Evolutionary conservation across 768 basidiomycete genomes (phyloP), one percentile per base, ranked within the genome.

Genomic region (Rhodocollybia butyracea): DNA sequence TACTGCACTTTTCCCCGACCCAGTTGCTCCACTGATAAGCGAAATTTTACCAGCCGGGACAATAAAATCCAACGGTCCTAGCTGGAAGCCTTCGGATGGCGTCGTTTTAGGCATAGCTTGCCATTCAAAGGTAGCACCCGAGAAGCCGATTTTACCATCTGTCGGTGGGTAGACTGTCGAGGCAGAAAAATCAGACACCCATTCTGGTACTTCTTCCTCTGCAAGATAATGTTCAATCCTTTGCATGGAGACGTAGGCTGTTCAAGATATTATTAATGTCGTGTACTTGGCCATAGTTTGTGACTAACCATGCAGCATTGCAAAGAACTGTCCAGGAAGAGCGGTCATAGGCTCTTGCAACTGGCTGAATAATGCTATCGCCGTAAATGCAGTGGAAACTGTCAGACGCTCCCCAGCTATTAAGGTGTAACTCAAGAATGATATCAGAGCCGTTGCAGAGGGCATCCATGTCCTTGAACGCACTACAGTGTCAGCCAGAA

Each of bases 371-470:
- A 92, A 72, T 1, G 89, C 84, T 21, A 93, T 79, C 0, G 90
- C 80, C 0, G 90, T 90, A 70, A 93, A 93, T 0, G 90, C 91
- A 58, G 86, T 85, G 0, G 88, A 84, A 3, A 92, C 87, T 0
- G 89, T 91, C 19, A 93, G 68, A 22, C 75, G 77, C 58, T 88
- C 66, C 15, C 79, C 76, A 5, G 83, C 87, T 40, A 90, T 72
- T 21, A 87, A 68, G 7, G 89, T 88, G 60, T 85, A 89, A 61
- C 78, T 84, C 39, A 85, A 69, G 65, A 88, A 89, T 2, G 84
- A 77, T 3, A 73, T 70, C 11, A 88, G 72, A 11, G 85, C 82
- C 7, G 83, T 86, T 2, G 84, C 85, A 17, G 85, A 86, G 21
- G 86, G 86, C 61, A 87, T 81, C 86, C 86, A 89, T 22, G 77